phyloP scores from a whole-genome alignment of 1,284 basidiomycete genomes.

The Somion occarium region DNA sequence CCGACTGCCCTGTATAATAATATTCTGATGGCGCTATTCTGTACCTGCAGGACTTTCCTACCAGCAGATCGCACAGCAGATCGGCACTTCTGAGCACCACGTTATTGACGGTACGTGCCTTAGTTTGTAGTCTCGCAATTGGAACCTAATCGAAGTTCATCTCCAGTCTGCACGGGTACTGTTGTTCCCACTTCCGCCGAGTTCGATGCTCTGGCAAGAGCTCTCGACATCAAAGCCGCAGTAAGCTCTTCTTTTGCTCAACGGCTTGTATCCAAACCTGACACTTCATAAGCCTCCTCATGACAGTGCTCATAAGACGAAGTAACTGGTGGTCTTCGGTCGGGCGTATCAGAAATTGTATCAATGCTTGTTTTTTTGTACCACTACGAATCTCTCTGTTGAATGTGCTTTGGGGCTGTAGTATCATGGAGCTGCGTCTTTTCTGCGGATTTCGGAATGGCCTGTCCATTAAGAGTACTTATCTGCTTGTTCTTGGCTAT shows the following conservation, averaged over 20 bases:
- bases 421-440: no score
- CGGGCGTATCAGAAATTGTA: background rate
- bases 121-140: constrained; percentile 1
- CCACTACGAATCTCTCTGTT: background rate
- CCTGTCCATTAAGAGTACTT: no score
- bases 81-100: constrained; percentile 38
- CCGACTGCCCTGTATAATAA: background rate
- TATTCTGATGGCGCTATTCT: constrained; percentile 4
- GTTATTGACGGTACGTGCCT: constrained; percentile 45
- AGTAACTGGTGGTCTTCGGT: constrained; percentile 4
- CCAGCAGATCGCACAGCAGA: constrained; percentile 39
- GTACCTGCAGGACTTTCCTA: constrained; percentile 40
- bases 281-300: constrained; percentile 10
- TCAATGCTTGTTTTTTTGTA: background rate
- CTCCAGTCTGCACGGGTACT: constrained; percentile 48
- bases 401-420: no score
- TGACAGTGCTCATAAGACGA: constrained; percentile 13
- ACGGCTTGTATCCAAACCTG: background rate
- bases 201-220: constrained; percentile 46
- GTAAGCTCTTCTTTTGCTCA: constrained; percentile 25
- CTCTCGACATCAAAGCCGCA: constrained; percentile 37
- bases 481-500: no score
- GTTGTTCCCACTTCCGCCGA: constrained; percentile 42
- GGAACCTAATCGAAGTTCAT: background rate
- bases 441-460: no score